Base-by-base conservation (phyloP, 2,329 filamentous ascomycete species). In the Fonsecaea multimorphosa region DNA sequence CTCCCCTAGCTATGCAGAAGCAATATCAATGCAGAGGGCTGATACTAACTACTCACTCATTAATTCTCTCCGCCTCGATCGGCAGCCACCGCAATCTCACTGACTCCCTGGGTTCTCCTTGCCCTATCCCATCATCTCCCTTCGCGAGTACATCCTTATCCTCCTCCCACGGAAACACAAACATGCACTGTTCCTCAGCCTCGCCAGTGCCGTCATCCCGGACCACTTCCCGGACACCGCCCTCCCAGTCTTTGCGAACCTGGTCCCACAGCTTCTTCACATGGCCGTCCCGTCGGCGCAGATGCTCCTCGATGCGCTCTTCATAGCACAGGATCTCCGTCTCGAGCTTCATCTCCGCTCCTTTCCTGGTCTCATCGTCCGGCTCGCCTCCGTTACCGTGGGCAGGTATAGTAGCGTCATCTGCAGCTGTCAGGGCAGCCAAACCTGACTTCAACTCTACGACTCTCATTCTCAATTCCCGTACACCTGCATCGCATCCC, bases 131-230 rank as follows among this genome's bases (percentile, higher is more conserved):
- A 34, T 12, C 5, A 2, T 2, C 32, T 7, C 11, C 6, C 32
- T 34, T 12, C 32, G 5, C 32, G 4, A 12, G 2, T 9, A 7
- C 32, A 34, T 2, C 5, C 5, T 9, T 12, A 34, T 49, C 44
- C 19, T 40, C 92, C 0, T 27, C 40, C 44, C 44, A 51, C 2
- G 44, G 24, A 22, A 53, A 6, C 27, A 49, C 53, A 54, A 66
- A 66, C 8, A 40, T 27, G 40, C 64, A 66, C 24, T 14, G 38
- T 54, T 66, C 64, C 54, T 62, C 55, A 4, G 60, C 59, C 36
- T 66, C 54, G 34, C 64, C 60, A 0, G 59, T 46, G 1, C 64
- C 64, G 51, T 66, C 64, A 6, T 52, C 64, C 7, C 60, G 9
- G 12, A 66, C 51, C 2, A 66, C 36, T n/a, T 63, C 64, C 1